Evolutionary conservation across 805 yeast genomes (phyloP), one percentile per base, ranked within the genome.

Genomic region (Ogataea paradorogensis): DNA sequence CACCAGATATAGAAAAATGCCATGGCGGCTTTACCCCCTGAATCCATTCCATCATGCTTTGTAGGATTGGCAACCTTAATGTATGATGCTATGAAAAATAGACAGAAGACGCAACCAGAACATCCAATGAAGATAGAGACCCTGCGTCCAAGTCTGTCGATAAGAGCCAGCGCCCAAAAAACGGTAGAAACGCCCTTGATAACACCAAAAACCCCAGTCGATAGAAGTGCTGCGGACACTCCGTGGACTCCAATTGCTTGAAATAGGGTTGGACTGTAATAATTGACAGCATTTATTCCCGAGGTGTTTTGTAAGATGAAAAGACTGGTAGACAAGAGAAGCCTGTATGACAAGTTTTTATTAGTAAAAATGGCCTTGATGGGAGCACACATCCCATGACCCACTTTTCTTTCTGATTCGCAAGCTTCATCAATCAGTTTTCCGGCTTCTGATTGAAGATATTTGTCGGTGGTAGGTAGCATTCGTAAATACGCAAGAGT

Each of bases 361-460:
- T 27, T 9, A 57, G 48, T 70, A 71, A 71, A 45, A 78, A 65
- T 25, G n/a, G 38, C 8, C 4, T 15, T n/a, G 9, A 31, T 28
- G 9, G 41, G 41, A 3, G 41, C 32, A 14, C 18, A 15, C 14
- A 38, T 9, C 4, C 35, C 41, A 10, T 16, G 16, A n/a, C 40
- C 40, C n/a, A 36, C 40, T 20, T 30, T 36, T 25, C 15, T 14
- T 8, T 28, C 28, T 13, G 33, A 23, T 9, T 8, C 15, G n/a
- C 15, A 5, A 7, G 31, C 30, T 42, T 75, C 80, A 50, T 74
- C 80, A 50, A 71, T 71, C 51, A 80, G 75, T 55, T 78, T 84
- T 33, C 75, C 76, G 35, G 80, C 63, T 57, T 79, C 83, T 45
- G 73, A 62, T 46, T 65, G 58, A 34, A 78, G 80, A 33, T 66